Conservation (phyloP, 306 rosid genomes). For the Trifolium dubium region DNA sequence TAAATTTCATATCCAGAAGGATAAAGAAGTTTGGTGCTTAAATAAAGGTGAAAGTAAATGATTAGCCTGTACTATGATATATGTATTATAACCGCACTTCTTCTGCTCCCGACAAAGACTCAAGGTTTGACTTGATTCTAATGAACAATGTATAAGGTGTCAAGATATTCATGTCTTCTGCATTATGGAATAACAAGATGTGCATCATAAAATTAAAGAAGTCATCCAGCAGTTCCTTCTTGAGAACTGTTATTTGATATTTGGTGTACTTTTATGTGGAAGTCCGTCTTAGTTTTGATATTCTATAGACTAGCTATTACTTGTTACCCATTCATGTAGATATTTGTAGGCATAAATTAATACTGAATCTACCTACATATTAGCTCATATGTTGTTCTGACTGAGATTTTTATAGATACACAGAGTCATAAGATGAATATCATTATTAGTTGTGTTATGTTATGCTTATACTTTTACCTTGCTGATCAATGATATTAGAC, state of each 20-base stretch:
- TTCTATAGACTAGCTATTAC: slow-evolving; percentile 15
- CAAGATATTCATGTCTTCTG: not conserved
- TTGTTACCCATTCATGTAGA: not conserved
- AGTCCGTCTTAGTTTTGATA: not conserved
- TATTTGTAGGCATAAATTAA: slow-evolving; percentile 11
- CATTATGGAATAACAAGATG: not conserved
- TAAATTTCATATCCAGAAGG: too few species aligned
- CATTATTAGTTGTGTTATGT: slow-evolving; percentile 9
- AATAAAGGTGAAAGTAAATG: too few species aligned
- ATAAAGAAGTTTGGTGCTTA: too few species aligned
- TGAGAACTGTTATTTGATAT: not conserved
- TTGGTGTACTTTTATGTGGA: not conserved
- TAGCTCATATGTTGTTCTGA: slow-evolving; percentile 4
- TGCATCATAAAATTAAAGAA: not conserved
- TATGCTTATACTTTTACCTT: slow-evolving; percentile 29
- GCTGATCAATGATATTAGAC: slow-evolving; percentile 21
- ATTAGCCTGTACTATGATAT: too few species aligned
- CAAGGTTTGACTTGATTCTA: too few species aligned
- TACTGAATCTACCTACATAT: not conserved
- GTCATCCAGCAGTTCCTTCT: not conserved
- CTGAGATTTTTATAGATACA: slow-evolving; percentile 18
- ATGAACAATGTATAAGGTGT: not conserved
- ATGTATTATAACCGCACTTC: too few species aligned
- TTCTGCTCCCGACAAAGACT: too few species aligned
- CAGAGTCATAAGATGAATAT: slow-evolving; percentile 2